These are phyloP conservation scores for Combretum micranthum DNA, from an alignment of 345 rosid species.

Conservation along the genomic window DNA sequence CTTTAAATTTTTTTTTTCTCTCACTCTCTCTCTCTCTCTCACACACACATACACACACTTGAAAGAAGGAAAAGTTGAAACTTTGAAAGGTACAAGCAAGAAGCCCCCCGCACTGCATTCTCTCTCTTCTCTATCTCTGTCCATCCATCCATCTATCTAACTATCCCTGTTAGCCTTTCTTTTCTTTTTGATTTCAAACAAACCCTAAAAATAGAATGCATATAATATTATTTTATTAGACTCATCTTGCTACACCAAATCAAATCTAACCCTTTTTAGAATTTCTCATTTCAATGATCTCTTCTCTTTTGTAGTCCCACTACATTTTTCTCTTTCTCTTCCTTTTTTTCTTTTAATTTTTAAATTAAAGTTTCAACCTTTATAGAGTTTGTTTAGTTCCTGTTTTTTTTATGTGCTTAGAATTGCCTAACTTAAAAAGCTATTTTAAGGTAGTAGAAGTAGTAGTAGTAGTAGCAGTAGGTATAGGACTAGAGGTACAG, in stretches of 20 bases:
- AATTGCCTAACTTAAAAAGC: too few species aligned
- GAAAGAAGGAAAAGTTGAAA: not conserved
- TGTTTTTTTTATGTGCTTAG: too few species aligned
- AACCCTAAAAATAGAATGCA: constrained; percentile 41
- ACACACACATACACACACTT: not conserved
- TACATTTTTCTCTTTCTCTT: constrained; percentile 15
- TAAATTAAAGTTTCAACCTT: not conserved
- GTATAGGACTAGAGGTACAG: too few species aligned
- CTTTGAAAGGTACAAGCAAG: constrained; percentile 34
- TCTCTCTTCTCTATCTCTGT: too few species aligned
- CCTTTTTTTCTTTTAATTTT: constrained; percentile 1
- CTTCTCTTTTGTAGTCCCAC: constrained; percentile 14
- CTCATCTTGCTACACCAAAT: not conserved
- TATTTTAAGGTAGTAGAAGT: too few species aligned
- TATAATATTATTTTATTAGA: not conserved
- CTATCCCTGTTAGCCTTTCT: constrained; percentile 24
- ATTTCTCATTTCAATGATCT: constrained; percentile 7
- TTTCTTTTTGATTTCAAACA: constrained; percentile 9
- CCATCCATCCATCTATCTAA: too few species aligned
- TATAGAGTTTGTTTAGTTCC: not conserved
- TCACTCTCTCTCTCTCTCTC: not conserved
- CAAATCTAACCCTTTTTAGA: constrained; percentile 7
- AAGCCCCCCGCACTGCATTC: too few species aligned
- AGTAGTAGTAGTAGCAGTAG: too few species aligned
- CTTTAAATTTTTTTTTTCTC: constrained; percentile 1